Percentiles rank a stretch among this genome's conserved stretches.
Evolutionary conservation across 2,329 filamentous ascomycete species (phyloP).

Genomic region (Fusarium nelsonii): DNA sequence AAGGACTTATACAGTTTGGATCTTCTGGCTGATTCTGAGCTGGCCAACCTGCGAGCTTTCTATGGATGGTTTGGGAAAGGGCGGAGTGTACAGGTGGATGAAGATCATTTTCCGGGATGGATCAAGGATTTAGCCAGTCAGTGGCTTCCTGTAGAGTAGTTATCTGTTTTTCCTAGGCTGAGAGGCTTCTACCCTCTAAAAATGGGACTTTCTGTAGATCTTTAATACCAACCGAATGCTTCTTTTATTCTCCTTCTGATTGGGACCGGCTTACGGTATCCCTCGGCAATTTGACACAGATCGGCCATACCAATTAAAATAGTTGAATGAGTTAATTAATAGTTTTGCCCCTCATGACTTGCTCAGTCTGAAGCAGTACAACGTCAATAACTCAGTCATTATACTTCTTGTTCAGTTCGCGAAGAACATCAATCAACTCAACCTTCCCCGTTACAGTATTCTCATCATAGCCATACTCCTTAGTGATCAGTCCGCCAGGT

Average conservation of each 20-base stretch:
- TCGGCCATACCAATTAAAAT: too few species aligned
- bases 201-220: too few species aligned
- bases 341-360: too few species aligned
- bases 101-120: slow-evolving; percentile 16
- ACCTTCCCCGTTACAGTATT: slow-evolving; percentile 40
- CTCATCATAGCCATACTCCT: slow-evolving; percentile 42
- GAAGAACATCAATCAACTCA: slow-evolving; percentile 44
- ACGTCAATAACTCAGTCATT: too few species aligned
- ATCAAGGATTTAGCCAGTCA: slow-evolving; percentile 25
- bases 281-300: too few species aligned
- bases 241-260: too few species aligned
- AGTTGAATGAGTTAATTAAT: too few species aligned
- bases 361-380: too few species aligned
- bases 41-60: slow-evolving; percentile 20
- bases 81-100: slow-evolving; percentile 18
- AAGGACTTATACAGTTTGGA: slow-evolving; percentile 28
- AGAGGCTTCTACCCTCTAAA: too few species aligned
- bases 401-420: slow-evolving; percentile 1
- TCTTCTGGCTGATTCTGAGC: slow-evolving; percentile 6
- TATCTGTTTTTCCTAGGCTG: too few species aligned
- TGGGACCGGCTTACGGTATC: too few species aligned
- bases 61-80: slow-evolving; percentile 21
- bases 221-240: too few species aligned
- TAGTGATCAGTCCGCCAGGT: slow-evolving; percentile 46
- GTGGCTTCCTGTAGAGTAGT: slow-evolving; percentile 28